Conservation (phyloP, 1,139 yeast genomes). For the Suhomyces bribrorum region DNA sequence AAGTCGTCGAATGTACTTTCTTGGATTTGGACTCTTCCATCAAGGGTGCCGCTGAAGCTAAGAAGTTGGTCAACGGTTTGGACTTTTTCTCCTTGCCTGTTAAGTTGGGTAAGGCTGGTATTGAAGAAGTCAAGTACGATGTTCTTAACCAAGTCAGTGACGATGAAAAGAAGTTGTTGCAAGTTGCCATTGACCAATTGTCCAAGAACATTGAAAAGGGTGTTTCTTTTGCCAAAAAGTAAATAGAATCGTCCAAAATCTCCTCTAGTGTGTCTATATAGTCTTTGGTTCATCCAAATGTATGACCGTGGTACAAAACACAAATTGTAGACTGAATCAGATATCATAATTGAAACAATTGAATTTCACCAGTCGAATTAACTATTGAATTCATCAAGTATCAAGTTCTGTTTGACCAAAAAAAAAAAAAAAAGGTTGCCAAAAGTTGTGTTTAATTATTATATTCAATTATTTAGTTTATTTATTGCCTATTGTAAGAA, state of each 20-base stretch:
- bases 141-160: conserved; percentile 54
- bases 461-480: no score
- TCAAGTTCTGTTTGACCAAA: no score
- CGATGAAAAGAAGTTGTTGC: conserved; percentile 74
- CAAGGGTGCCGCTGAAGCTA: conserved; percentile 76
- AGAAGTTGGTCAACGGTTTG: conserved; percentile 69
- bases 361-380: no score
- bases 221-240: conserved; percentile 22
- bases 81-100: conserved; percentile 94
- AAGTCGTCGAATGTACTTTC: conserved; percentile 76
- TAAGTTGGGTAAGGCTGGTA: conserved; percentile 87
- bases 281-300: no score
- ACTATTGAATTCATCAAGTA: no score
- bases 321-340: no score
- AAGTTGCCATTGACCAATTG: conserved; percentile 83
- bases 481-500: no score
- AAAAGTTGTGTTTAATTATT: no score
- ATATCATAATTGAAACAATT: no score
- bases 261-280: background rate
- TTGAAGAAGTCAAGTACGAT: conserved; percentile 57
- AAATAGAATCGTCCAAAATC: conserved; percentile 8
- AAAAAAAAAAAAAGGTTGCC: no score
- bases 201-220: conserved; percentile 49
- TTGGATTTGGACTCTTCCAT: conserved; percentile 48
- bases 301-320: no score